Evolutionary conservation across 495 filamentous ascomycete species (phyloP).

Genomic region (Podospora didyma): DNA sequence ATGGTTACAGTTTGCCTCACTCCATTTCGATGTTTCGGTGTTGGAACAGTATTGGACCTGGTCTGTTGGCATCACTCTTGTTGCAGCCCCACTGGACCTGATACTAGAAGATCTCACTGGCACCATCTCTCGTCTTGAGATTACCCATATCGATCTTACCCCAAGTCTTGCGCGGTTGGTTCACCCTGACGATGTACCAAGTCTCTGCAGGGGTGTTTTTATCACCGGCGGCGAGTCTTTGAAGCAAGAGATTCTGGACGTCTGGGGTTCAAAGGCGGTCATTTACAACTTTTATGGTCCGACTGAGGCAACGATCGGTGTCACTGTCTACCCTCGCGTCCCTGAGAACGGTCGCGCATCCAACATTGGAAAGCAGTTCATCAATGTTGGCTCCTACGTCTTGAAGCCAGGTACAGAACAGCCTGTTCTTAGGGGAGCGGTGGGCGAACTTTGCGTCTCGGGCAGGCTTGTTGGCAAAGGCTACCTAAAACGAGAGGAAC

Average conservation of each 20-base stretch:
- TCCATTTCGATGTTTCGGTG: conserved; percentile 86
- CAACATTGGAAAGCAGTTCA: conserved; percentile 82
- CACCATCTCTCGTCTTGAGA: conserved; percentile 62
- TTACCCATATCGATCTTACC: conserved; percentile 85
- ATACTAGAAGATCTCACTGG: conserved; percentile 72
- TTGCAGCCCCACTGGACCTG: conserved; percentile 70
- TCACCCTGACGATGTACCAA: conserved; percentile 64
- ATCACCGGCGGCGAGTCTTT: conserved; percentile 72
- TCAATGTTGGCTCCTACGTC: conserved; percentile 78
- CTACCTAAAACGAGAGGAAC: conserved; percentile 72
- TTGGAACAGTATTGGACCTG: conserved; percentile 88
- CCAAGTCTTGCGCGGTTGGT: conserved; percentile 61
- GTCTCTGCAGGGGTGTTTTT: conserved; percentile 64
- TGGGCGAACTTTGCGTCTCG: conserved; percentile 84
- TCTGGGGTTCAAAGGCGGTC: conserved; percentile 58
- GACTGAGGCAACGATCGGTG: conserved; percentile 87
- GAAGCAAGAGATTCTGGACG: conserved; percentile 67
- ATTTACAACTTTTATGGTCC: conserved; percentile 83
- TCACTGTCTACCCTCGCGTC: conserved; percentile 73
- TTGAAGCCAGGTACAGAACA: conserved; percentile 62
- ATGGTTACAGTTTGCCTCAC: conserved; percentile 84
- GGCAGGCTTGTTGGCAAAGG: conserved; percentile 84
- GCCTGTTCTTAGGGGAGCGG: conserved; percentile 69
- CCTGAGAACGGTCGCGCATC: conserved; percentile 65
- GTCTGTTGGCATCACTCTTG: conserved; percentile 77